phyloP scores from a whole-genome alignment of 139 green algal species.

The Choricystis sp. region DNA sequence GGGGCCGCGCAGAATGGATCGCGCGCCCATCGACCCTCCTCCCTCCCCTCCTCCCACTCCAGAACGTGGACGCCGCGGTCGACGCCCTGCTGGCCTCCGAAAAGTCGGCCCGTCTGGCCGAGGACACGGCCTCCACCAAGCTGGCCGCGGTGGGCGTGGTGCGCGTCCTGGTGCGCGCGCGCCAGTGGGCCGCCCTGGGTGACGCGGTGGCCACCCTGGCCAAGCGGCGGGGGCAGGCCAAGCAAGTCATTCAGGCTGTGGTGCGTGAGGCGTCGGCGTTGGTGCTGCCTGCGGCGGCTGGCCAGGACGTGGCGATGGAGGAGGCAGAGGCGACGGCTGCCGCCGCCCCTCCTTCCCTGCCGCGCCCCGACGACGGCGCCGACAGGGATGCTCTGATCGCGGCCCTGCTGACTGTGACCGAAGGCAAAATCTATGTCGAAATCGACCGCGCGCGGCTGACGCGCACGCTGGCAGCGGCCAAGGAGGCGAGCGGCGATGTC shows the following conservation, averaged over 20 bases:
- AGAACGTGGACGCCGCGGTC: slow-evolving; percentile 9
- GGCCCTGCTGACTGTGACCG: slow-evolving; percentile 80
- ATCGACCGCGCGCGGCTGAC: slow-evolving; percentile 92
- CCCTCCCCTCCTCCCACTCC: neutral
- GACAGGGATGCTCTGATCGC: no score
- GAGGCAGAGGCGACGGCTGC: no score
- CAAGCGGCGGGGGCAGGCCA: slow-evolving; percentile 90
- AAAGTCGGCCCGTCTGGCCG: slow-evolving; percentile 40
- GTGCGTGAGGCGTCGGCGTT: slow-evolving; percentile 83
- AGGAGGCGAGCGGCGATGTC: slow-evolving; percentile 83
- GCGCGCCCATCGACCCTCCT: no score
- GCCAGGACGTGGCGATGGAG: slow-evolving; percentile 54
- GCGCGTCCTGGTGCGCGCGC: slow-evolving; percentile 39
- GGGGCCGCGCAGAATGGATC: no score
- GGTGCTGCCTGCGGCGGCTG: slow-evolving; percentile 47
- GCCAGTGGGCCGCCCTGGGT: slow-evolving; percentile 77
- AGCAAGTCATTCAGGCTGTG: slow-evolving; percentile 76
- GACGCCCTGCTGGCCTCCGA: slow-evolving; percentile 52
- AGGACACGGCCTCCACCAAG: slow-evolving; percentile 51
- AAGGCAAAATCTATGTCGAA: slow-evolving; percentile 98
- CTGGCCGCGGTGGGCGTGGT: slow-evolving; percentile 49
- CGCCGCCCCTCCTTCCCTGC: no score
- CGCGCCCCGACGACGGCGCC: no score
- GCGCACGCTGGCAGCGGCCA: slow-evolving; percentile 64
- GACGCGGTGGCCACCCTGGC: slow-evolving; percentile 88